These are phyloP conservation scores for Rhodamnia rubescens DNA, from an alignment of 345 rosid species.

Conservation along the genomic window DNA sequence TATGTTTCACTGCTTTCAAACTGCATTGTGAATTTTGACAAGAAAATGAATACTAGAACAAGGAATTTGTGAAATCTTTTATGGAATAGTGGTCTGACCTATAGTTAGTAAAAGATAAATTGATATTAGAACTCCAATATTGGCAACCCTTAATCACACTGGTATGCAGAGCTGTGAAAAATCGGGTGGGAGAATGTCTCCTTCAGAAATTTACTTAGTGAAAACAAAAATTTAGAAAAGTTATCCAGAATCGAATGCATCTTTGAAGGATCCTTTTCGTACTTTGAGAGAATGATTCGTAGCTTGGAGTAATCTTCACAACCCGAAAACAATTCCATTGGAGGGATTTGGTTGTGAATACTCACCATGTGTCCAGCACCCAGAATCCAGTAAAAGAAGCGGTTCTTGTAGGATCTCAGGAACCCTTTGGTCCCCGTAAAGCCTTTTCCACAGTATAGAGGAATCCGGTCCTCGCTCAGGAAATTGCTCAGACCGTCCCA, in stretches of 20 bases:
- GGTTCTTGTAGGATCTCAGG: background rate
- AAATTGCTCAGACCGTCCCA: constrained; percentile 22
- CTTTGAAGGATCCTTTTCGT: background rate
- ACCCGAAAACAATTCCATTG: background rate
- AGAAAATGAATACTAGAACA: background rate
- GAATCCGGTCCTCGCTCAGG: constrained; percentile 2
- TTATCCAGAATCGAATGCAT: background rate
- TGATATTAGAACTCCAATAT: background rate
- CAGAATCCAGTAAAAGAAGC: background rate
- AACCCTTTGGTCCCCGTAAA: background rate
- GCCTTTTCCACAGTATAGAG: constrained; percentile 16
- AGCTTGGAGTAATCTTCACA: background rate
- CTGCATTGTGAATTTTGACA: background rate
- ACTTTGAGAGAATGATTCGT: background rate
- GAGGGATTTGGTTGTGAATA: background rate
- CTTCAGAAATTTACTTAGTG: background rate
- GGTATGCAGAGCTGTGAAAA: background rate
- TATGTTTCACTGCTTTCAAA: background rate
- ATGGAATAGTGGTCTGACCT: background rate
- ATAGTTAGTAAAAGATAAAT: background rate
- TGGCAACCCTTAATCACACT: background rate
- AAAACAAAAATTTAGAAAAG: background rate
- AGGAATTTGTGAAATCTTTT: background rate
- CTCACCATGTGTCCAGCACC: background rate
- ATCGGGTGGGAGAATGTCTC: background rate